These are phyloP conservation scores for Trametes elegans DNA, from an alignment of 768 basidiomycete genomes.

Conservation along the genomic window DNA sequence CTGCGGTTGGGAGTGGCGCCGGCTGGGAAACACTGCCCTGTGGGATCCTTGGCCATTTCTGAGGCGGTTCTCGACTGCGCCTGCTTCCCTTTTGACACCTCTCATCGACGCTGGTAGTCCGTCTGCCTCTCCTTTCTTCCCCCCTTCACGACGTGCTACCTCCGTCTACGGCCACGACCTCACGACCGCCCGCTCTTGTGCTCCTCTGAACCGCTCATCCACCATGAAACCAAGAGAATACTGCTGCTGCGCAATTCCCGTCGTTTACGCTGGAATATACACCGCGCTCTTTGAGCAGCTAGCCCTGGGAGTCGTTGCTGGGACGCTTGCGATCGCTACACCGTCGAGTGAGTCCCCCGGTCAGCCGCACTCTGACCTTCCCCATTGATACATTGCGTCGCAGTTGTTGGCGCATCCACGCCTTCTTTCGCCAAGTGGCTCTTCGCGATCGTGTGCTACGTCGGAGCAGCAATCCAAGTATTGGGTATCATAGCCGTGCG, in stretches of 20 bases:
- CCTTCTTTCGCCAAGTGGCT: constrained; percentile 75
- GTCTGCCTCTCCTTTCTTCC: constrained; percentile 7
- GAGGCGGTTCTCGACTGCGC: constrained; percentile 1
- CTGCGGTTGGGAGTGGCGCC: neutral
- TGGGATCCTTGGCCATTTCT: neutral
- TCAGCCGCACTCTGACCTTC: neutral
- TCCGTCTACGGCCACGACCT: constrained; percentile 6
- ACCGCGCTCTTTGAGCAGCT: constrained; percentile 76
- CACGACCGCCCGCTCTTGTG: neutral
- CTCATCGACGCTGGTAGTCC: constrained; percentile 6
- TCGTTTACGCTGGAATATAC: constrained; percentile 90
- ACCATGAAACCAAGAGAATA: constrained; percentile 79
- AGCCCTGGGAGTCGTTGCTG: constrained; percentile 60
- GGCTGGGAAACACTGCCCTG: constrained; percentile 1
- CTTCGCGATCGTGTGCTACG: constrained; percentile 73
- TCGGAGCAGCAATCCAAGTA: constrained; percentile 72
- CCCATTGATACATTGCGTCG: neutral
- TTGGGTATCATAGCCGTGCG: constrained; percentile 86
- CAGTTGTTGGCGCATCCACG: constrained; percentile 85
- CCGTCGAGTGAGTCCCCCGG: constrained; percentile 60
- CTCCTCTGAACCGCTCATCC: neutral
- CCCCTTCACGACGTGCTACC: neutral
- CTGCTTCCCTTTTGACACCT: neutral
- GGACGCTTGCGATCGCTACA: constrained; percentile 72
- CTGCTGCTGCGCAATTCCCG: constrained; percentile 91